Evolutionary conservation across 2,329 filamentous ascomycete species (phyloP).

Genomic region (Phialophora verrucosa): DNA sequence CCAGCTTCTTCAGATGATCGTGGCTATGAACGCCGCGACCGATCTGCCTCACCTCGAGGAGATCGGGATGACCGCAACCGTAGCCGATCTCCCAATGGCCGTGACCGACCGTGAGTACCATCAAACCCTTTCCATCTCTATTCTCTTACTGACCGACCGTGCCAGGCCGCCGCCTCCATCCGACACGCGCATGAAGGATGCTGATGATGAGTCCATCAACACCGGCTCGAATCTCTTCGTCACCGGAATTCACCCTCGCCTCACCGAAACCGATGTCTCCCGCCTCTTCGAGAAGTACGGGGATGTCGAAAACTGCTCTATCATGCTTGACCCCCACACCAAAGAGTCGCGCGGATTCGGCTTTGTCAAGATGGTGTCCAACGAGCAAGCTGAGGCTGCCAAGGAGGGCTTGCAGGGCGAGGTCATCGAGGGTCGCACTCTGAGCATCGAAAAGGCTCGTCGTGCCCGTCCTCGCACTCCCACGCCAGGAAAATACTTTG

Average conservation of each 20-base stretch:
- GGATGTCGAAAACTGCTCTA: conserved; percentile 98
- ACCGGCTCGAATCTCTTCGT: conserved; percentile 98
- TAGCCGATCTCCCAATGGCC: conserved; percentile 68
- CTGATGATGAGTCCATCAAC: conserved; percentile 75
- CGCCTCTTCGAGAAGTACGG: conserved; percentile 99
- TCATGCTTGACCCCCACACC: conserved; percentile 98
- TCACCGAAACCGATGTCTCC: conserved; percentile 86
- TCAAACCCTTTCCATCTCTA: conserved; percentile 1
- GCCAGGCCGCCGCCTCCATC: conserved; percentile 53
- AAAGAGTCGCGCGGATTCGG: conserved; percentile 98
- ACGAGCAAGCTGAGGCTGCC: conserved; percentile 93
- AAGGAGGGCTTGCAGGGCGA: conserved; percentile 96
- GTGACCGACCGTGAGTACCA: conserved; percentile 57
- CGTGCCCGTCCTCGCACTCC: conserved; percentile 93
- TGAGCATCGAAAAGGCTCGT: conserved; percentile 98
- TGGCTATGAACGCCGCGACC: conserved; percentile 70
- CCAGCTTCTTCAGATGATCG: conserved; percentile 57
- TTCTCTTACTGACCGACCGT: conserved; percentile 31
- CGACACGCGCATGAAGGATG: conserved; percentile 53
- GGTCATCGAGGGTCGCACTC: conserved; percentile 88
- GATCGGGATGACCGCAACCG: conserved; percentile 63
- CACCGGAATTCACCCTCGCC: conserved; percentile 92
- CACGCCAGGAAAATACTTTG: conserved; percentile 98
- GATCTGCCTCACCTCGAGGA: conserved; percentile 69
- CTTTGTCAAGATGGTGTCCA: conserved; percentile 98